phyloP scores from a whole-genome alignment of 2,329 filamentous ascomycete genomes.

The Diaporthe ampelina region DNA sequence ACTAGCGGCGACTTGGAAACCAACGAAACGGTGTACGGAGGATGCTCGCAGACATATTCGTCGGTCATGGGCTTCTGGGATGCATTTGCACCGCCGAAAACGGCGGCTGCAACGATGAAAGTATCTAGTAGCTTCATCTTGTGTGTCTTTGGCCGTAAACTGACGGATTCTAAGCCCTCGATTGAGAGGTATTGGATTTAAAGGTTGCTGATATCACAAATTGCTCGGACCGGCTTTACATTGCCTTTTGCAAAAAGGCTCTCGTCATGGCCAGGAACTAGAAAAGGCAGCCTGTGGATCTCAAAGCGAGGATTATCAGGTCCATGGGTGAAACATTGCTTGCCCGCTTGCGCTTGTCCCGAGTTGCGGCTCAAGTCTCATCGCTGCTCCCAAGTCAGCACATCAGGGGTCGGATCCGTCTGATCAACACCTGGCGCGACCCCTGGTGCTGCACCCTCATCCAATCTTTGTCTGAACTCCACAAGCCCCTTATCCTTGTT shows the following conservation, averaged over 20 bases:
- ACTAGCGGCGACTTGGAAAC: constrained; percentile 55
- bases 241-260: neutral
- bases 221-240: neutral
- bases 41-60: constrained; percentile 49
- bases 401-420: constrained; percentile 36
- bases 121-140: neutral
- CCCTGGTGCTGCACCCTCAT: constrained; percentile 13
- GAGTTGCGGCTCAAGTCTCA: constrained; percentile 18
- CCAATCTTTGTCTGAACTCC: constrained; percentile 3
- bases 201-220: neutral
- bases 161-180: neutral
- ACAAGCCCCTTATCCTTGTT: constrained; percentile 12
- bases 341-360: constrained; percentile 4
- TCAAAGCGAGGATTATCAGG: neutral
- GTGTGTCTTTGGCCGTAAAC: neutral
- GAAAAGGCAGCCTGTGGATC: neutral
- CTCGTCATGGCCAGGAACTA: neutral
- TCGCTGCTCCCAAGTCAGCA: constrained; percentile 20
- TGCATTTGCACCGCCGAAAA: constrained; percentile 3
- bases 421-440: constrained; percentile 39
- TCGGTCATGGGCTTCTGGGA: constrained; percentile 45
- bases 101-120: neutral
- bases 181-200: neutral
- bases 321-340: constrained; percentile 13
- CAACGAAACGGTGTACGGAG: constrained; percentile 51